Evolutionary conservation across 148 eudicot species (phyloP).

Genomic region (Fagopyrum tataricum): DNA sequence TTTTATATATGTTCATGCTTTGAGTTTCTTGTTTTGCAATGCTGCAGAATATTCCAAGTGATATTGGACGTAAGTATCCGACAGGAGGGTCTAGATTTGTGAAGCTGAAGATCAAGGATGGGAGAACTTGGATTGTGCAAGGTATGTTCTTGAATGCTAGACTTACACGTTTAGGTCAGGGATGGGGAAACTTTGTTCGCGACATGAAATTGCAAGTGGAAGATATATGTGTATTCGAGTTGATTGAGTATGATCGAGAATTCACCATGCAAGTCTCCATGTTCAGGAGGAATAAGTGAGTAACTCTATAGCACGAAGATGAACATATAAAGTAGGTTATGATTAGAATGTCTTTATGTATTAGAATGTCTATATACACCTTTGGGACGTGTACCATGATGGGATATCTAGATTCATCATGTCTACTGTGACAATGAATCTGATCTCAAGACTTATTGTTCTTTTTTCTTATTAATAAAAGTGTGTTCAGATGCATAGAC

Average conservation of each 20-base stretch:
- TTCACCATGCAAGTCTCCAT: conserved; percentile 8
- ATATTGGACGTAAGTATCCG: not conserved
- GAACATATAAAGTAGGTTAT: not conserved
- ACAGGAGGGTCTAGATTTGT: not conserved
- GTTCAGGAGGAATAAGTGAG: too few relatives aligned
- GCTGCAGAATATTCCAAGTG: not conserved
- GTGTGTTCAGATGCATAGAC: too few relatives aligned
- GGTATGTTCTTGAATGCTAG: not conserved
- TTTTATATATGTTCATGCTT: not conserved
- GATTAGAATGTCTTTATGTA: not conserved
- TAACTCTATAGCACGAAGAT: not conserved
- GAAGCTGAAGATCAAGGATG: conserved; percentile 3
- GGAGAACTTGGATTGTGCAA: not conserved
- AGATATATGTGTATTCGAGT: not conserved
- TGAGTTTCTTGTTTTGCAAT: not conserved
- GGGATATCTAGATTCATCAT: too few relatives aligned
- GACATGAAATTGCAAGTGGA: not conserved
- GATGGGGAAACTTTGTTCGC: not conserved
- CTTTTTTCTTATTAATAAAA: too few relatives aligned
- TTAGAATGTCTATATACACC: too few relatives aligned
- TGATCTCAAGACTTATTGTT: too few relatives aligned
- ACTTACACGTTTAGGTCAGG: not conserved
- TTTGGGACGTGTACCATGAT: too few relatives aligned
- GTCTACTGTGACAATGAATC: too few relatives aligned
- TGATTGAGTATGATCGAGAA: not conserved